These are phyloP conservation scores for Mortierella sp. DNA, from an alignment of 371 early-diverging fungal genomes.

Conservation along the genomic window DNA sequence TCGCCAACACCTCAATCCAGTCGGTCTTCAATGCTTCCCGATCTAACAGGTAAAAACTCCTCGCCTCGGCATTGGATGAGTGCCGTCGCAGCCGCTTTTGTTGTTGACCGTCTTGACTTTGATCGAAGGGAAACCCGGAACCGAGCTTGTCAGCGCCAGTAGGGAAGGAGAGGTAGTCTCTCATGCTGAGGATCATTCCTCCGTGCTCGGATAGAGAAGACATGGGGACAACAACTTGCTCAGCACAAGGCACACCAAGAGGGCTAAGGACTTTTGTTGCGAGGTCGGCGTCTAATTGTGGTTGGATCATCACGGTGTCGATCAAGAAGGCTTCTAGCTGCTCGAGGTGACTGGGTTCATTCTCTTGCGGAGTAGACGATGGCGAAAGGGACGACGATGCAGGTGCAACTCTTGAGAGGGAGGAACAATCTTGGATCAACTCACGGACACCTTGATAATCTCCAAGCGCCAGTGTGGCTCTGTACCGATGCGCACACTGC, in stretches of 20 bases:
- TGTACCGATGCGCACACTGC: slow-evolving; percentile 65
- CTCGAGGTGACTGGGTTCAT: background rate
- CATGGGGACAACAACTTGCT: slow-evolving; percentile 75
- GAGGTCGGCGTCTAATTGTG: slow-evolving; percentile 71
- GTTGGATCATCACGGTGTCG: slow-evolving; percentile 74
- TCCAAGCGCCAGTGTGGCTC: slow-evolving; percentile 76
- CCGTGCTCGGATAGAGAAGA: slow-evolving; percentile 82
- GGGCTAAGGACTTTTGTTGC: slow-evolving; percentile 74
- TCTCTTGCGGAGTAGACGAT: slow-evolving; percentile 37
- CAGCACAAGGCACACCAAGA: slow-evolving; percentile 64
- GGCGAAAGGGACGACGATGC: slow-evolving; percentile 61
- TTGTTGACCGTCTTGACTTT: slow-evolving; percentile 42
- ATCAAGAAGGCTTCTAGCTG: slow-evolving; percentile 75
- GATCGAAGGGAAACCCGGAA: slow-evolving; percentile 41
- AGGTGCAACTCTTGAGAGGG: slow-evolving; percentile 63
- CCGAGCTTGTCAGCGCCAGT: slow-evolving; percentile 39
- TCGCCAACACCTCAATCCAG: slow-evolving; percentile 66
- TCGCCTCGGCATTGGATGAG: slow-evolving; percentile 63
- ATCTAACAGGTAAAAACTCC: slow-evolving; percentile 69
- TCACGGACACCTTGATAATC: slow-evolving; percentile 76
- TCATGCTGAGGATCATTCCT: slow-evolving; percentile 76
- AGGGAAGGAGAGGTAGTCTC: slow-evolving; percentile 58
- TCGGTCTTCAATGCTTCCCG: slow-evolving; percentile 65
- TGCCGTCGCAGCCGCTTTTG: slow-evolving; percentile 46
- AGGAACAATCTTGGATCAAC: slow-evolving; percentile 62